A percentile compares a stretch with the other conserved stretches of the same genome.
phyloP scores from a whole-genome alignment of 306 rosid genomes.

The Inga laurina region DNA sequence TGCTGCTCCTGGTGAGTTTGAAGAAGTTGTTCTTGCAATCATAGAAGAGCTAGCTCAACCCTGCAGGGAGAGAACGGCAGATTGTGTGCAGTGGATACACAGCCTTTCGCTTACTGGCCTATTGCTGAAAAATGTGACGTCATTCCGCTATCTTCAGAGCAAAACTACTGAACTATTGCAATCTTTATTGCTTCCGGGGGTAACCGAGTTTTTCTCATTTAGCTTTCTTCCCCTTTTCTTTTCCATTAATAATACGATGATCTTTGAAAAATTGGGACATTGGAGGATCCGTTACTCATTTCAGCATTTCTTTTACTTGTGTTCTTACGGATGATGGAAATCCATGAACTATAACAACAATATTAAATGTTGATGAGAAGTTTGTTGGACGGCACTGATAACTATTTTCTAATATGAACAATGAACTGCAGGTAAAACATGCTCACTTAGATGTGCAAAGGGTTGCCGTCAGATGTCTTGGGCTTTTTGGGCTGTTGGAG shows the following conservation, averaged over 20 bases:
- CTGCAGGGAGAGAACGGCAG: conserved; percentile 91
- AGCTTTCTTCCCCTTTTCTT: not conserved
- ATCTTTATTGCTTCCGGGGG: conserved; percentile 90
- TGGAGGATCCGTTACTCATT: not conserved
- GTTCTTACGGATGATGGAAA: not conserved
- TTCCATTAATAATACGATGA: not conserved
- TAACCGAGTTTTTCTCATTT: conserved; percentile 31
- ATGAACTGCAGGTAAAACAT: conserved; percentile 80
- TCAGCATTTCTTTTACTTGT: not conserved
- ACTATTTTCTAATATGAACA: conserved; percentile 26
- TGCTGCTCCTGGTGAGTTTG: conserved; percentile 84
- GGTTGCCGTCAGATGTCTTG: conserved; percentile 85
- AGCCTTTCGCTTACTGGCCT: conserved; percentile 78
- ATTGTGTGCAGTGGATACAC: conserved; percentile 90
- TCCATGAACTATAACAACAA: conserved; percentile 13
- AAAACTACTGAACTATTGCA: conserved; percentile 69
- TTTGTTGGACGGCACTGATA: conserved; percentile 18
- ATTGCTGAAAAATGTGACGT: conserved; percentile 74
- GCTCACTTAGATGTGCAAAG: conserved; percentile 86
- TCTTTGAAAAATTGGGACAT: not conserved
- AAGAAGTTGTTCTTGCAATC: conserved; percentile 70
- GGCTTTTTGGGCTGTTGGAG: conserved; percentile 91
- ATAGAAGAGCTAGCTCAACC: conserved; percentile 78
- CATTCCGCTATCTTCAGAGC: conserved; percentile 60
- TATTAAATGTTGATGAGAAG: conserved; percentile 15